Evolutionary conservation across 2,329 filamentous ascomycete genomes (phyloP), one percentile per base, ranked within the genome.

Genomic region (Colletotrichum destructivum): DNA sequence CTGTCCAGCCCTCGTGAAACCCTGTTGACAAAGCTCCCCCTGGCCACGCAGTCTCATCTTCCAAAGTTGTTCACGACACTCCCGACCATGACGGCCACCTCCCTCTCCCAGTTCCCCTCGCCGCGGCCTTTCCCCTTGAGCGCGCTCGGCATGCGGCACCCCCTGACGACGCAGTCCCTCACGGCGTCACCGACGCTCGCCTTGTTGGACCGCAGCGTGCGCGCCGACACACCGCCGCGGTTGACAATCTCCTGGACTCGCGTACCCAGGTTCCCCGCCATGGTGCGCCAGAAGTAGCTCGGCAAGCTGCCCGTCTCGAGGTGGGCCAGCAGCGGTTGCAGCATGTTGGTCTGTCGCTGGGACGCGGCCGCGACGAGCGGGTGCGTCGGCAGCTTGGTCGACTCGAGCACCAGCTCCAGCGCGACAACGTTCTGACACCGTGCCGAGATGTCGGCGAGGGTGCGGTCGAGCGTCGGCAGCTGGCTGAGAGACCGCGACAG

Each of bases 81-180:
- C 63, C 93, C 92, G 52, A 97, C 93, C 96, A 98, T 98, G 59
- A 98, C 95, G 1, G 95, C 95, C 59, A 95, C 92, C 83, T 98
- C 96, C 49, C 96, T 89, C 77, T 98, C 96, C 94, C 94, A 98
- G 67, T 84, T 84, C 15, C 83, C 83, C 52, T 86, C 82, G 44
- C 81, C 80, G 75, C 79, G 84, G 71, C 75, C 77, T 69, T 84
- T 87, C 42, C 79, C 82, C 76, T 84, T 89, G 56, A 90, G 78
- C 0, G 86, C 88, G 16, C 86, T 87, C 2, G 94, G 93, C 62
- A 92, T 79, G 79, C 91, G 89, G 46, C 91, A 93, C 0, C 96
- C 96, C 62, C 89, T 89, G 72, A 95, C 83, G 2, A 99, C 96
- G 75, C 95, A 96, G 66, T 96, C 94, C 40, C 91, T 87, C 16